Percentiles rank a stretch among this genome's conserved stretches.
Evolutionary conservation across 2,329 filamentous ascomycete genomes (phyloP).

Genomic region (Rhynchosporium secalis): DNA sequence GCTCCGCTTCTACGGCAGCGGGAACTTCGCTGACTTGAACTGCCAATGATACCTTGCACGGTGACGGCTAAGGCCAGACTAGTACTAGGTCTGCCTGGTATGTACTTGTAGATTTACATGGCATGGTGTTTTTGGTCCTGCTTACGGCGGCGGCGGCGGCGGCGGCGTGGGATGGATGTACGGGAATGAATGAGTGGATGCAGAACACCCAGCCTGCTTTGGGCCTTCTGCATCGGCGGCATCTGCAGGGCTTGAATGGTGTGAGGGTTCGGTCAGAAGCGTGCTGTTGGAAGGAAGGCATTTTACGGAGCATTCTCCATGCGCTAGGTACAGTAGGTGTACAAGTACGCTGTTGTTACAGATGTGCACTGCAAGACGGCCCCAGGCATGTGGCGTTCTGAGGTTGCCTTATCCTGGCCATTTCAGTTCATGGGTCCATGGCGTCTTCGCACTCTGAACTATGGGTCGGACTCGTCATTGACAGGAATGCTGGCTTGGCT

Average conservation of each 20-base stretch:
- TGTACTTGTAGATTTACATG: neutral
- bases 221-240: constrained; percentile 10
- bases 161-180: constrained; percentile 31
- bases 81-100: neutral
- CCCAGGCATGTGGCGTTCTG: constrained; percentile 3
- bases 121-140: neutral
- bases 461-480: constrained; percentile 3
- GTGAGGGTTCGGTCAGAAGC: constrained; percentile 1
- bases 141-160: constrained; percentile 31
- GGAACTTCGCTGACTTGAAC: constrained; percentile 4
- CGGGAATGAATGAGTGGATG: constrained; percentile 19
- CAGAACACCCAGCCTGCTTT: neutral
- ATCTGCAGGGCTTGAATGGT: neutral
- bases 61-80: constrained; percentile 8
- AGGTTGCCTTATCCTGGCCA: neutral
- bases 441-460: neutral
- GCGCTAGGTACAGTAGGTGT: neutral
- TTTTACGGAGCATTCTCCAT: neutral
- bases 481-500: constrained; percentile 4
- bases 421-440: neutral
- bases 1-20: neutral
- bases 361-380: constrained; percentile 6
- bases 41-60: neutral
- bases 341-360: neutral
- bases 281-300: constrained; percentile 5